A percentile compares a stretch with the other conserved stretches of the same genome.
phyloP scores from a whole-genome alignment of 2,329 filamentous ascomycete genomes.

The Calonectria pseudoreteaudii region DNA sequence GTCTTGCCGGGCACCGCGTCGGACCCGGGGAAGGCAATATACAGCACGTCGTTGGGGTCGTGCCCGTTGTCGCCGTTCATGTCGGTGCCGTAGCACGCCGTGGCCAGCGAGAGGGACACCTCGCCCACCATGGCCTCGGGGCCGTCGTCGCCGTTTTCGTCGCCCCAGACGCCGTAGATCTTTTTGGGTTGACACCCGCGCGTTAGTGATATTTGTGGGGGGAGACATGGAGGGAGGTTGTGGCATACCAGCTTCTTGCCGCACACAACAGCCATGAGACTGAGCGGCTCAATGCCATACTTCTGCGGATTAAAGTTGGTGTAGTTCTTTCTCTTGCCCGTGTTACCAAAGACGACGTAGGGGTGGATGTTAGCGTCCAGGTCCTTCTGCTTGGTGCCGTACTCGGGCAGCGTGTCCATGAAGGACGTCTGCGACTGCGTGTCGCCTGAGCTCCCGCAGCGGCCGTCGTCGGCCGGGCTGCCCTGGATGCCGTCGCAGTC shows the following conservation, averaged over 20 bases:
- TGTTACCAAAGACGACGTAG: conserved; percentile 67
- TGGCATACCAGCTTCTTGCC: conserved; percentile 55
- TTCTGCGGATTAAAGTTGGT: conserved; percentile 54
- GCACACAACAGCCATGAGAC: conserved; percentile 68
- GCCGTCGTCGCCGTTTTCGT: conserved; percentile 68
- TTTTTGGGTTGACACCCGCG: conserved; percentile 31
- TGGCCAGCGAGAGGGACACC: conserved; percentile 67
- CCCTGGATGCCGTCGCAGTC: conserved; percentile 67
- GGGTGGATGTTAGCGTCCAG: conserved; percentile 64
- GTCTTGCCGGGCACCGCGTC: conserved; percentile 67
- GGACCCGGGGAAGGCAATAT: conserved; percentile 68
- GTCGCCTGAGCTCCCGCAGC: conserved; percentile 58
- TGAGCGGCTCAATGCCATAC: conserved; percentile 61
- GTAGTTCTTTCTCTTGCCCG: conserved; percentile 47
- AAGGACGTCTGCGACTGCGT: conserved; percentile 63
- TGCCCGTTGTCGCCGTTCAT: conserved; percentile 69
- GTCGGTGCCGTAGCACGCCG: conserved; percentile 64
- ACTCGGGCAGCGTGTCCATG: conserved; percentile 50
- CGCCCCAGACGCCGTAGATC: conserved; percentile 72
- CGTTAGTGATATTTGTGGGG: no score
- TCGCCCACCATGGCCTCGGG: conserved; percentile 64
- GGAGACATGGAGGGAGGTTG: no score
- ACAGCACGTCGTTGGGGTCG: conserved; percentile 68
- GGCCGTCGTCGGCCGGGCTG: conserved; percentile 54
- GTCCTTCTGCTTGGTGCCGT: conserved; percentile 52